Percentiles rank a stretch among this genome's conserved stretches.
Conservation (phyloP, 495 filamentous ascomycete species). For the Podospora australis region DNA sequence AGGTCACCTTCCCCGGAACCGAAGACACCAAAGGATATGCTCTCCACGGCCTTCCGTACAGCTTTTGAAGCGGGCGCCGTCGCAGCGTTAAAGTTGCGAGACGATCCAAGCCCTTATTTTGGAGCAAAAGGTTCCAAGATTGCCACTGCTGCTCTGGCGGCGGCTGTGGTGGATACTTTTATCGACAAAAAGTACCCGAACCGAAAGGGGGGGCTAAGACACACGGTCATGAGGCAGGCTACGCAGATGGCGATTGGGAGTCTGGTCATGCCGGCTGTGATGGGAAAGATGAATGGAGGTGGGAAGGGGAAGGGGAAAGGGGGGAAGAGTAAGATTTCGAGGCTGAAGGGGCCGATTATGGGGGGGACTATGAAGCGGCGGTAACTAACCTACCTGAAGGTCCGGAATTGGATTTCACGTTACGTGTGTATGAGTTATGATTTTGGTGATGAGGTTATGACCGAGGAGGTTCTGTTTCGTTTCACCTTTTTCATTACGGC, state of each 20-base stretch:
- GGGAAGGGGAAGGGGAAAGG: background rate
- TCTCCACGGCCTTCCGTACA: constrained; percentile 12
- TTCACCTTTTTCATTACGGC: too few species aligned
- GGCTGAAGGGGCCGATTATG: too few species aligned
- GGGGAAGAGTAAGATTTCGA: background rate
- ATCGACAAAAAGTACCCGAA: constrained; percentile 20
- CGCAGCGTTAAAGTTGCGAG: constrained; percentile 21
- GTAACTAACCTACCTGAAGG: too few species aligned
- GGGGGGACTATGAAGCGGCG: too few species aligned
- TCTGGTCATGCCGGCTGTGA: background rate
- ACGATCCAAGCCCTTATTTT: constrained; percentile 22
- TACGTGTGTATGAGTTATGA: too few species aligned
- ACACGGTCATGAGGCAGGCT: constrained; percentile 1
- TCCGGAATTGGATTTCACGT: too few species aligned
- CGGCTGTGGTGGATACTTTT: constrained; percentile 26
- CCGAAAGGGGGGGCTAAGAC: background rate
- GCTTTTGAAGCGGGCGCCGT: constrained; percentile 25
- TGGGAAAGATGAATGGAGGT: background rate
- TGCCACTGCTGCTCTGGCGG: constrained; percentile 22
- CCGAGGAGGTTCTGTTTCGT: too few species aligned
- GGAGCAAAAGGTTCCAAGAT: constrained; percentile 25
- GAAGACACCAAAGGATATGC: constrained; percentile 5
- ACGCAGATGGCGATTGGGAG: background rate
- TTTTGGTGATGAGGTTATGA: too few species aligned
- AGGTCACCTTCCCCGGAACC: background rate